These are phyloP conservation scores for Cornus florida DNA, from an alignment of 148 eudicot genomes.

Conservation along the genomic window DNA sequence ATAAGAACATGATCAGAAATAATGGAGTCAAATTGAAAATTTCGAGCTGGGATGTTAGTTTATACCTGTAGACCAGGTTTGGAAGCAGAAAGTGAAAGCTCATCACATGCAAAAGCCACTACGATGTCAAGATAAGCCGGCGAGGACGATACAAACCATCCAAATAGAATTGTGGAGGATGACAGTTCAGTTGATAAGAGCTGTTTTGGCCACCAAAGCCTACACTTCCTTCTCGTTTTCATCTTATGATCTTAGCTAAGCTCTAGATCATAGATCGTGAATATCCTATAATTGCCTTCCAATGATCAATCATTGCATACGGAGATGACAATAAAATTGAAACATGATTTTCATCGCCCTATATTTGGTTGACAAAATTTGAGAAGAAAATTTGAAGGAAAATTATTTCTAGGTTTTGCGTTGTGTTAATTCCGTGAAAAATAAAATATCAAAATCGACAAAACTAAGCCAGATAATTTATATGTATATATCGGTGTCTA, in stretches of 20 bases:
- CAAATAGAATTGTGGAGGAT: conserved; percentile 52
- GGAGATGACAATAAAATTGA: no score
- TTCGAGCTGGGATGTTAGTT: neutral
- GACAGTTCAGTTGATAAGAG: conserved; percentile 32
- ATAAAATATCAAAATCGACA: no score
- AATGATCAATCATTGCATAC: neutral
- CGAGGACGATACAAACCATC: conserved; percentile 73
- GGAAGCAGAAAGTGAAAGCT: conserved; percentile 32
- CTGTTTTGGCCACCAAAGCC: conserved; percentile 90
- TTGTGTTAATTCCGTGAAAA: no score
- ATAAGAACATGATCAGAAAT: neutral
- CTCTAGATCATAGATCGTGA: neutral
- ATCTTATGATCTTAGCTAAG: conserved; percentile 14
- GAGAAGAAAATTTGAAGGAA: no score
- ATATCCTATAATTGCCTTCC: neutral
- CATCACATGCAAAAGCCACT: conserved; percentile 67
- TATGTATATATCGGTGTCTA: no score
- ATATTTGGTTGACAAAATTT: no score
- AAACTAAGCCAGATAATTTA: no score
- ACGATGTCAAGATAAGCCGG: conserved; percentile 62
- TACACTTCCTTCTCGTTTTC: conserved; percentile 53
- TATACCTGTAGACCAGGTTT: conserved; percentile 46
- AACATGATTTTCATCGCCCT: no score
- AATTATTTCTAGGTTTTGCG: no score
- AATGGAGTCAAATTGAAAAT: neutral